phyloP scores from a whole-genome alignment of 345 rosid species.

The Euphorbia peplus region DNA sequence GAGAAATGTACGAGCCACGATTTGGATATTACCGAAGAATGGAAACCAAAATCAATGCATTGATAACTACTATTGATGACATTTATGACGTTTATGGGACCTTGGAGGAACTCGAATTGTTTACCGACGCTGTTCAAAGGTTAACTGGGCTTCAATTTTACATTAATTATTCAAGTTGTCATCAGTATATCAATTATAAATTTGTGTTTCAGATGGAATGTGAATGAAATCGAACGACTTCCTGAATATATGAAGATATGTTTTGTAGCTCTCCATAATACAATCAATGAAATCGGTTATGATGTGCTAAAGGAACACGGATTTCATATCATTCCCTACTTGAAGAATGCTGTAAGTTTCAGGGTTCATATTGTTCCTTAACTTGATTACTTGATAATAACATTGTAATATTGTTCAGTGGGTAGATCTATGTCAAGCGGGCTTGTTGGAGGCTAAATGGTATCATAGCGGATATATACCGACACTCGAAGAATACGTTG shows the following conservation, averaged over 20 bases:
- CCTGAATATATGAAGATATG: slow-evolving; percentile 41
- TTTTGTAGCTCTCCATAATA: slow-evolving; percentile 33
- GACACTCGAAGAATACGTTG: slow-evolving; percentile 18
- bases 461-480: slow-evolving; percentile 14
- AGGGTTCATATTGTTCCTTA: too few relatives aligned
- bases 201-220: too few relatives aligned
- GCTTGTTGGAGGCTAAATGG: slow-evolving; percentile 4
- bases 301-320: slow-evolving; percentile 33
- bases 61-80: background rate
- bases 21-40: background rate
- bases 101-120: too few relatives aligned
- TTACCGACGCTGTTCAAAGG: too few relatives aligned
- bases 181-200: too few relatives aligned
- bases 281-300: slow-evolving; percentile 30
- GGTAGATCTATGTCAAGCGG: background rate
- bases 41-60: background rate
- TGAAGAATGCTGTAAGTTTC: slow-evolving; percentile 32
- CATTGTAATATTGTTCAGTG: background rate
- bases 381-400: background rate
- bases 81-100: too few relatives aligned
- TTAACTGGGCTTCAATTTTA: too few relatives aligned
- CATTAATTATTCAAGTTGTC: too few relatives aligned
- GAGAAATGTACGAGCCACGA: background rate
- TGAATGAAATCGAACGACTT: too few relatives aligned
- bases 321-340: slow-evolving; percentile 27